These are phyloP conservation scores for Piper longum DNA, from an alignment of 164 flowering plant species.

Conservation along the genomic window DNA sequence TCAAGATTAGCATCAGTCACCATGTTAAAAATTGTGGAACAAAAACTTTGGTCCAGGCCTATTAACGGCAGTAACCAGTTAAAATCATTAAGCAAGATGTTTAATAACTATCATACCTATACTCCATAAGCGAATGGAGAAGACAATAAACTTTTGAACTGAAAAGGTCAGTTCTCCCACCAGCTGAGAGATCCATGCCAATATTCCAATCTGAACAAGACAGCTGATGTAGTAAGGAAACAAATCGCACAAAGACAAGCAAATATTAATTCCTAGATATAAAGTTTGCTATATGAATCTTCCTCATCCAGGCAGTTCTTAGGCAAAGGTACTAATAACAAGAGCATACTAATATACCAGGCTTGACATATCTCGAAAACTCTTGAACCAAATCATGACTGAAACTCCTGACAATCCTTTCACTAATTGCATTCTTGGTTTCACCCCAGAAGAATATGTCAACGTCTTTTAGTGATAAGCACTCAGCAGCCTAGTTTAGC, in stretches of 20 bases:
- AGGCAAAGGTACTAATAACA: too few species aligned
- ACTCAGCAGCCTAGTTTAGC: constrained; percentile 50
- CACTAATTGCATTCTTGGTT: constrained; percentile 19
- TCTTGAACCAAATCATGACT: constrained; percentile 27
- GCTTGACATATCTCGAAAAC: constrained; percentile 21
- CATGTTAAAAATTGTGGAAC: background rate
- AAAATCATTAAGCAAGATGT: background rate
- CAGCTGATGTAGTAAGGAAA: background rate
- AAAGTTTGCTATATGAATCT: background rate
- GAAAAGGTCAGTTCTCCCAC: constrained; percentile 35
- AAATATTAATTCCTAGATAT: background rate
- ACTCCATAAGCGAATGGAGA: constrained; percentile 47
- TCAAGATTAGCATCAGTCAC: background rate
- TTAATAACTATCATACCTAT: constrained; percentile 36
- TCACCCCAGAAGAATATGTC: constrained; percentile 30
- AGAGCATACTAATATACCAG: constrained; percentile 26
- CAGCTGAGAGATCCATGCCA: constrained; percentile 19
- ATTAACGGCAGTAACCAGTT: background rate
- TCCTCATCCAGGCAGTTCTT: background rate
- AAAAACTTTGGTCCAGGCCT: background rate
- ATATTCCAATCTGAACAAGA: constrained; percentile 24
- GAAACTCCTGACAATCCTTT: constrained; percentile 30
- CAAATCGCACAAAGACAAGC: too few species aligned
- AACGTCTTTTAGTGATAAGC: constrained; percentile 18
- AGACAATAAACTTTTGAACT: constrained; percentile 52